Evolutionary conservation across 805 yeast species (phyloP).

Genomic region (Barnettozyma salicaria): DNA sequence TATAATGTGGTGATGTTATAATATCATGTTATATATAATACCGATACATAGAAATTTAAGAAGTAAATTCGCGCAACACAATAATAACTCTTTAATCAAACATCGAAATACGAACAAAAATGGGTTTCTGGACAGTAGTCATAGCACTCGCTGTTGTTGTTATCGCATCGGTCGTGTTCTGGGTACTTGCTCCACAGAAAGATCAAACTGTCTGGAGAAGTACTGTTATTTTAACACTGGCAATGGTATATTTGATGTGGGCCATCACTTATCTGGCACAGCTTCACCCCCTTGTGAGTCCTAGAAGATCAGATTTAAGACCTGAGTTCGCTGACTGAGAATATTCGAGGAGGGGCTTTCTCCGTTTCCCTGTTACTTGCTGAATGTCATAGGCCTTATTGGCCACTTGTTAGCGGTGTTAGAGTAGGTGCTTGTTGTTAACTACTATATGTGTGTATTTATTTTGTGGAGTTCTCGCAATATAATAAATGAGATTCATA

Average conservation of each 20-base stretch:
- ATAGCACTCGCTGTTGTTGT: constrained; percentile 54
- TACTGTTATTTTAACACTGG: constrained; percentile 57
- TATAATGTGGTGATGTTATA: too few species aligned
- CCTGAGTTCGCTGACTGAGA: constrained; percentile 47
- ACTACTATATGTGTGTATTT: too few species aligned
- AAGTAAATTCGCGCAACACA: too few species aligned
- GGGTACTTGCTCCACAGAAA: constrained; percentile 82
- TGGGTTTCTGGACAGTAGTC: constrained; percentile 43
- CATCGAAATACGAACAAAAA: constrained; percentile 1
- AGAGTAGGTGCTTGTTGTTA: too few species aligned
- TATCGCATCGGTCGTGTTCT: constrained; percentile 56
- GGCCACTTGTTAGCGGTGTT: too few species aligned
- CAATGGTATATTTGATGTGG: constrained; percentile 85
- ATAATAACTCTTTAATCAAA: too few species aligned
- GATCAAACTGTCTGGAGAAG: constrained; percentile 77
- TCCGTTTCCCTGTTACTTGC: not conserved
- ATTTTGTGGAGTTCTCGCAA: too few species aligned
- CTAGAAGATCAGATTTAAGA: constrained; percentile 84
- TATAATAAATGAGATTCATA: too few species aligned
- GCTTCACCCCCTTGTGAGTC: constrained; percentile 85
- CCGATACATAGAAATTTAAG: too few species aligned
- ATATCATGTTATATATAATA: too few species aligned
- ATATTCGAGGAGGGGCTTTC: not conserved
- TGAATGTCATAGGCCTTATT: too few species aligned
- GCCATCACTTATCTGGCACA: constrained; percentile 85